phyloP scores from a whole-genome alignment of 768 basidiomycete genomes.

The Termitomyces titanicus region DNA sequence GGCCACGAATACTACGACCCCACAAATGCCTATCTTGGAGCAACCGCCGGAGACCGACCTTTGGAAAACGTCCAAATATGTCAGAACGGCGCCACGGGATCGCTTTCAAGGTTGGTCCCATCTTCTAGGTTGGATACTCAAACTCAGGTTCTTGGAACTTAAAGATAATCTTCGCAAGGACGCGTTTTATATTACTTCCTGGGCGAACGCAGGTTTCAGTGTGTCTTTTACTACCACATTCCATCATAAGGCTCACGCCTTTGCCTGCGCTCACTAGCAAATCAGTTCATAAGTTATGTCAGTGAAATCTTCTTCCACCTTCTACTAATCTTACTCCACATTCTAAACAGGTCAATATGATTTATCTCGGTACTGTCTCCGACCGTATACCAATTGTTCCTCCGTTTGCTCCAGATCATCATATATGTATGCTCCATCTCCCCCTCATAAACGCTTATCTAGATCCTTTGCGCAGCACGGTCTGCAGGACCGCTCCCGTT shows the following conservation, averaged over 20 bases:
- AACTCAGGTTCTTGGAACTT: not conserved
- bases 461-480: constrained; percentile 17
- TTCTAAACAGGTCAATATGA: constrained; percentile 36
- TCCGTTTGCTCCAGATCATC: constrained; percentile 41
- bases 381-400: constrained; percentile 45
- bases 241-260: not conserved
- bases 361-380: constrained; percentile 43
- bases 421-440: constrained; percentile 25
- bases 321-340: not conserved
- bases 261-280: constrained; percentile 19
- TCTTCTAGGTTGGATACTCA: not conserved
- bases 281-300: constrained; percentile 33
- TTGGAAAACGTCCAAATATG: constrained; percentile 13
- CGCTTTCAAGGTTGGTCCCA: constrained; percentile 12
- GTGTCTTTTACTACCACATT: constrained; percentile 13
- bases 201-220: constrained; percentile 57
- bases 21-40: not conserved
- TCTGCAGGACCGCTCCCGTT: constrained; percentile 33
- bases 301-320: constrained; percentile 6
- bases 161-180: constrained; percentile 47
- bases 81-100: constrained; percentile 7
- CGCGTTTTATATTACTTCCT: constrained; percentile 51
- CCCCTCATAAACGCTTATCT: not conserved
- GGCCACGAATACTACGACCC: not conserved
- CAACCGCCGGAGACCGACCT: not conserved